Percentiles rank a stretch among this genome's conserved stretches.
phyloP scores from a whole-genome alignment of 2,329 filamentous ascomycete genomes.

The Neofusicoccum sp. region DNA sequence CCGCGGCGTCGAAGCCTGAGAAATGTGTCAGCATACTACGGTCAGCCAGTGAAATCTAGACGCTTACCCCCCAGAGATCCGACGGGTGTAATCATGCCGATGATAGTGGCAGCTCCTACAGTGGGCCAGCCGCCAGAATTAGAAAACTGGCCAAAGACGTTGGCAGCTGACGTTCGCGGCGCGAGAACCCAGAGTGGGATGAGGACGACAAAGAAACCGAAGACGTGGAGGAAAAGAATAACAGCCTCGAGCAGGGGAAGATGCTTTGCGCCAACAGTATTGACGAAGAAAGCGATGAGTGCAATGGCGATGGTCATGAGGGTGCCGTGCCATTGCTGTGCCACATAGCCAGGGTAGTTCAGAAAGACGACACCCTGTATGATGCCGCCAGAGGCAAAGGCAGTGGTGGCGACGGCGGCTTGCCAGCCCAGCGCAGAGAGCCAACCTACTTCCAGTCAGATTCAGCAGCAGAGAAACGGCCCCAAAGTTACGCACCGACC shows the following conservation, averaged over 20 bases:
- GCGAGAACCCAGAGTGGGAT: constrained; percentile 38
- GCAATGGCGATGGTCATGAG: constrained; percentile 49
- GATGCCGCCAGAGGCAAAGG: neutral
- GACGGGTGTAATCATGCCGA: neutral
- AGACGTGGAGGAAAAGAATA: constrained; percentile 41
- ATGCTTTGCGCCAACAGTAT: constrained; percentile 34
- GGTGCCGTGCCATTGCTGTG: constrained; percentile 49
- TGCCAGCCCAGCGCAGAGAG: neutral
- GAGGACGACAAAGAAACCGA: constrained; percentile 45
- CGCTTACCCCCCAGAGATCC: neutral
- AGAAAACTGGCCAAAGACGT: constrained; percentile 34
- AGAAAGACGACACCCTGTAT: constrained; percentile 24
- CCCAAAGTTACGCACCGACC: neutral
- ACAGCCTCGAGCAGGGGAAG: constrained; percentile 35
- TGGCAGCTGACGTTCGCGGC: constrained; percentile 29
- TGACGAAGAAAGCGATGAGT: constrained; percentile 43
- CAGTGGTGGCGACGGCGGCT: neutral
- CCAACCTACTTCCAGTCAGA: neutral
- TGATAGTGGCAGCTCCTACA: neutral
- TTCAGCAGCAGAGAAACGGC: too few relatives aligned
- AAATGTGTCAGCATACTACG: neutral
- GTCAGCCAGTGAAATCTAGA: neutral
- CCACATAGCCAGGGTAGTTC: constrained; percentile 42
- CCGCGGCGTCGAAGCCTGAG: neutral
- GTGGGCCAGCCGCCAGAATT: constrained; percentile 37